phyloP scores from a whole-genome alignment of 305 asterid genomes.

The Ilex paraguariensis region DNA sequence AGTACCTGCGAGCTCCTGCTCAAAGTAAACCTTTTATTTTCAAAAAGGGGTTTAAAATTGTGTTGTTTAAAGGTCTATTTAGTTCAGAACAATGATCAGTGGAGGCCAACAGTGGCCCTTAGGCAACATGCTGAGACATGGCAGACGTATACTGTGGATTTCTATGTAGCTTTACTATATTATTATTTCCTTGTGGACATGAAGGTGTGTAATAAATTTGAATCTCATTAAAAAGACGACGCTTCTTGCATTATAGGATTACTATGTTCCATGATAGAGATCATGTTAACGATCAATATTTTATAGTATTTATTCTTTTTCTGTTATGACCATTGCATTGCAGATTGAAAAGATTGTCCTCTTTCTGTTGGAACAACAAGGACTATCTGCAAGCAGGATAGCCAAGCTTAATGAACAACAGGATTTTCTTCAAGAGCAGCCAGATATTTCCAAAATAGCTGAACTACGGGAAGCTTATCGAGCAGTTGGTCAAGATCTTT shows the following conservation, averaged over 20 bases:
- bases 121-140: too few relatives aligned
- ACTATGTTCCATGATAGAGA: background rate
- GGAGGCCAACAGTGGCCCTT: too few relatives aligned
- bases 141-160: too few relatives aligned
- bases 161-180: too few relatives aligned
- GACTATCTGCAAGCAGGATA: constrained; percentile 51
- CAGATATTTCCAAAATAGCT: constrained; percentile 26
- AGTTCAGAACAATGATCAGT: too few relatives aligned
- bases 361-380: constrained; percentile 70
- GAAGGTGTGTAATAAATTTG: too few relatives aligned
- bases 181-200: background rate
- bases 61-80: too few relatives aligned
- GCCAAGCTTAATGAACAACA: constrained; percentile 49
- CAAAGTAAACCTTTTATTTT: too few relatives aligned
- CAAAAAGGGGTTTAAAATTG: too few relatives aligned
- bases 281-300: background rate
- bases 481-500: constrained; percentile 54
- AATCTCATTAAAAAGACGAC: background rate
- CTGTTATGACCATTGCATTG: constrained; percentile 22
- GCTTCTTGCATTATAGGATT: background rate
- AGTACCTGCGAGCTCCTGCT: too few relatives aligned
- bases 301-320: background rate
- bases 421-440: constrained; percentile 32
- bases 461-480: constrained; percentile 53
- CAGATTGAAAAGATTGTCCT: constrained; percentile 77